Percentiles rank a stretch among this genome's conserved stretches.
Conservation (phyloP, 129 eudicot genomes). For the Kitagawia praeruptora region DNA sequence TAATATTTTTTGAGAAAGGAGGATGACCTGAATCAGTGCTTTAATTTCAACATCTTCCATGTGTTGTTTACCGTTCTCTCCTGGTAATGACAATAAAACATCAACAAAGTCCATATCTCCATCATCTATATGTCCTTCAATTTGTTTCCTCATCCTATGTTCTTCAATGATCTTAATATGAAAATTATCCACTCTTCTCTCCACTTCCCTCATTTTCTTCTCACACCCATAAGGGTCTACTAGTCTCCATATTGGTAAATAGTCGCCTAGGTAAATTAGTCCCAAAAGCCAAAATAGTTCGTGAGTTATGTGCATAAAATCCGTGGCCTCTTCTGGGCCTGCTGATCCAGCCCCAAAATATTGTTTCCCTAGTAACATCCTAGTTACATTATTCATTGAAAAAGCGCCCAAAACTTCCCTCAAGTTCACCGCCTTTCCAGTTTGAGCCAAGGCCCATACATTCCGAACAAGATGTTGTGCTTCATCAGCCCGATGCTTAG, state of each 20-base stretch:
- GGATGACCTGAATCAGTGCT: conserved; percentile 80
- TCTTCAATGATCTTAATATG: conserved; percentile 67
- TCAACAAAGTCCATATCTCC: conserved; percentile 84
- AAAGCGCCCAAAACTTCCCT: conserved; percentile 84
- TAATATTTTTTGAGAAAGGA: background rate
- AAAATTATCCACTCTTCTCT: conserved; percentile 84
- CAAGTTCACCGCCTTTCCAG: conserved; percentile 39
- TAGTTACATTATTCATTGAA: conserved; percentile 96
- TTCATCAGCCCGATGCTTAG: conserved; percentile 60
- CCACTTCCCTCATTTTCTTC: conserved; percentile 89
- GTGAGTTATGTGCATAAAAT: conserved; percentile 92
- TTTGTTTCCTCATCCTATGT: conserved; percentile 40
- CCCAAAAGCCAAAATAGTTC: conserved; percentile 82
- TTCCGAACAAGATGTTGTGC: conserved; percentile 73
- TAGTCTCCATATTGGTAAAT: conserved; percentile 93
- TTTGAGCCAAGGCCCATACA: conserved; percentile 51
- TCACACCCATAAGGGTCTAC: conserved; percentile 87
- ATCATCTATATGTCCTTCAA: conserved; percentile 31
- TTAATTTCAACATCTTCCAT: conserved; percentile 87
- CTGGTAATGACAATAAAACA: conserved; percentile 76
- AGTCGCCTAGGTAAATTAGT: conserved; percentile 88
- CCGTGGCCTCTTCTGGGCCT: conserved; percentile 78
- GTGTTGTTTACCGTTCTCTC: conserved; percentile 75
- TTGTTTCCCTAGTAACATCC: conserved; percentile 93
- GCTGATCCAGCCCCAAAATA: conserved; percentile 72